Evolutionary conservation across 768 basidiomycete species (phyloP).

Genomic region (Auriscalpium vulgare): DNA sequence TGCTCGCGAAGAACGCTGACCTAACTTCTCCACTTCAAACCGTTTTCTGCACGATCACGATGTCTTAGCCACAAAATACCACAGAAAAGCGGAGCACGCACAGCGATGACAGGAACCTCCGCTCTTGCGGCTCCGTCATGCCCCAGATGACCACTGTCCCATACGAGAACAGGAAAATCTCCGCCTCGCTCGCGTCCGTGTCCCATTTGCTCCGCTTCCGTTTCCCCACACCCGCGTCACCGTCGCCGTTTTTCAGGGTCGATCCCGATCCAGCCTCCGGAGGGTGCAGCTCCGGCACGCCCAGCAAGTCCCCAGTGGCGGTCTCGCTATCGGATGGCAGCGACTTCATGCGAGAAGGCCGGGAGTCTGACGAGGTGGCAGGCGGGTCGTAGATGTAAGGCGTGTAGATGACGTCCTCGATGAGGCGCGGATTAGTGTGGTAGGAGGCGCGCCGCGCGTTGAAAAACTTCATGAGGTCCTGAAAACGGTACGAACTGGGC

Average conservation of each 20-base stretch:
- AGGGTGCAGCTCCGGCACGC: constrained; percentile 60
- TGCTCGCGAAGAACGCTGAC: constrained; percentile 30
- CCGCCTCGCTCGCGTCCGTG: constrained; percentile 55
- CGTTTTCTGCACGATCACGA: constrained; percentile 56
- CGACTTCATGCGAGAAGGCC: constrained; percentile 12
- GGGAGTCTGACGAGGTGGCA: constrained; percentile 3
- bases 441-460: constrained; percentile 76
- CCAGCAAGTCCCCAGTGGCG: constrained; percentile 63
- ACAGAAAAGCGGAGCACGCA: constrained; percentile 31
- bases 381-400: constrained; percentile 74
- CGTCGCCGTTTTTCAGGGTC: neutral
- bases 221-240: constrained; percentile 23
- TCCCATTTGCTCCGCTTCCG: constrained; percentile 58
- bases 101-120: constrained; percentile 85
- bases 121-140: constrained; percentile 91
- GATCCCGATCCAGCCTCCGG: constrained; percentile 17
- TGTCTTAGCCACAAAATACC: constrained; percentile 2
- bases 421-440: constrained; percentile 76
- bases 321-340: constrained; percentile 9
- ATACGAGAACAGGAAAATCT: constrained; percentile 91
- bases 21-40: constrained; percentile 86
- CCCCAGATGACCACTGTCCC: constrained; percentile 97
- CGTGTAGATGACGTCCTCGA: constrained; percentile 92
- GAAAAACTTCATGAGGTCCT: constrained; percentile 84
- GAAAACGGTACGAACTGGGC: constrained; percentile 78